Base-by-base conservation (phyloP, 129 eudicot genomes). In the Rutidosis leptorrhynchoides region DNA sequence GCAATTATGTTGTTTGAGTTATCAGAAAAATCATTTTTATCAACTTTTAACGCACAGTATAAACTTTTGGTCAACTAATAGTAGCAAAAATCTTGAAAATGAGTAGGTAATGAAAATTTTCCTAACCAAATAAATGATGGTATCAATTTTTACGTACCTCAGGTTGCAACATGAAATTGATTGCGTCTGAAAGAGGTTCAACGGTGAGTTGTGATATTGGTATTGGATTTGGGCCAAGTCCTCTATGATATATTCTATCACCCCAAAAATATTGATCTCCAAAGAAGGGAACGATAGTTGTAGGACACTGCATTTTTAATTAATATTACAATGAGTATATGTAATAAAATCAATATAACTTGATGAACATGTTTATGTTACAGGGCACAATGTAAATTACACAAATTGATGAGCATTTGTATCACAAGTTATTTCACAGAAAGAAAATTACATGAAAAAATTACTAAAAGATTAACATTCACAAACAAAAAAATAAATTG, bases 181-280 rank as follows among this genome's bases (percentile, higher is more conserved):
- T 88, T 46, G 96, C 87, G 54, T 84, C 80, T 27, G 98, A 83
- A 58, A 93, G 98, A 52, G 87, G 83, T 74, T 93, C 95, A 49
- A 82, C 84, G 11, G 58, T 85, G 63, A 93, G 81, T 76, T 85
- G 79, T 49, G 83, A 78, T 53, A 93, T 88, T 42, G 96, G 98
- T 19, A 93, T 93, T 2, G 98, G 98, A 37, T 85, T 72, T 16
- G 98, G 98, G 24, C 98, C 98, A 49, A 93, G 75, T 59, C 95
- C 96, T 70, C 79, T 82, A 64, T 88, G 81, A 80, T 83, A 73
- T 55, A 88, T 80, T 74, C 89, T 93, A 71, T 93, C 95, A 6
- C 91, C 98, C 98, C 98, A 93, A 79, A 93, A 93, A 75, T 83
- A 88, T 67, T 93, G 98, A 80, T 93, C 98, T 58, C 98, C 98